These are phyloP conservation scores for Ophiostoma piceae DNA, from an alignment of 2,329 filamentous ascomycete species.

Conservation along the genomic window DNA sequence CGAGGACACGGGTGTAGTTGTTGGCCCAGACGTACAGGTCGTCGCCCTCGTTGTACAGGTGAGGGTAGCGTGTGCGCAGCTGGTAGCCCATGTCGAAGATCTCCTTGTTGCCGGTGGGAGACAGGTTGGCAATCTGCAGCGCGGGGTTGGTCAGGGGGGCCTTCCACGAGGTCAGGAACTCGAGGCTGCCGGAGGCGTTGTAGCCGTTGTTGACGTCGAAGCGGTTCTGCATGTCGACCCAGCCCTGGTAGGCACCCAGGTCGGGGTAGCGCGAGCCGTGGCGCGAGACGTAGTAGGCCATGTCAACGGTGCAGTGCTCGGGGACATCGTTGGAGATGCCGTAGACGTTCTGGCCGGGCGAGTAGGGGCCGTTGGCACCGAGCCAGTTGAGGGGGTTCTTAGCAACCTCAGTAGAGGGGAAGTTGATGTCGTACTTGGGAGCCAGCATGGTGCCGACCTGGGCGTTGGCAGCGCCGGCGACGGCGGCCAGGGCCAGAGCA, in stretches of 20 bases:
- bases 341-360: constrained; percentile 49
- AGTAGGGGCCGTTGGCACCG: constrained; percentile 51
- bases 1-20: constrained; percentile 58
- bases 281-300: constrained; percentile 54
- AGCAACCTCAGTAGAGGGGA: constrained; percentile 29
- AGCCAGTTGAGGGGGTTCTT: constrained; percentile 41
- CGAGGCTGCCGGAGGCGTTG: constrained; percentile 47
- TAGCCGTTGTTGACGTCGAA: constrained; percentile 49
- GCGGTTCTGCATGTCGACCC: constrained; percentile 45
- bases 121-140: constrained; percentile 54
- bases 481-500: constrained; percentile 22
- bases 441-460: constrained; percentile 27
- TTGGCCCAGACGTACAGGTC: constrained; percentile 60
- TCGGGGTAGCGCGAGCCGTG: constrained; percentile 62
- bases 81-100: constrained; percentile 51
- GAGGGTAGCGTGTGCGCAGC: constrained; percentile 45
- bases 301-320: constrained; percentile 53
- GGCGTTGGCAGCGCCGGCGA: constrained; percentile 25
- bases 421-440: constrained; percentile 31
- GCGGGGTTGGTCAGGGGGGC: constrained; percentile 51
- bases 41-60: constrained; percentile 47
- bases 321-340: constrained; percentile 51
- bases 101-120: constrained; percentile 59
- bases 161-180: constrained; percentile 55
- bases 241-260: constrained; percentile 53